Conservation (phyloP, 345 rosid genomes). For the Eucalyptus cloeziana region DNA sequence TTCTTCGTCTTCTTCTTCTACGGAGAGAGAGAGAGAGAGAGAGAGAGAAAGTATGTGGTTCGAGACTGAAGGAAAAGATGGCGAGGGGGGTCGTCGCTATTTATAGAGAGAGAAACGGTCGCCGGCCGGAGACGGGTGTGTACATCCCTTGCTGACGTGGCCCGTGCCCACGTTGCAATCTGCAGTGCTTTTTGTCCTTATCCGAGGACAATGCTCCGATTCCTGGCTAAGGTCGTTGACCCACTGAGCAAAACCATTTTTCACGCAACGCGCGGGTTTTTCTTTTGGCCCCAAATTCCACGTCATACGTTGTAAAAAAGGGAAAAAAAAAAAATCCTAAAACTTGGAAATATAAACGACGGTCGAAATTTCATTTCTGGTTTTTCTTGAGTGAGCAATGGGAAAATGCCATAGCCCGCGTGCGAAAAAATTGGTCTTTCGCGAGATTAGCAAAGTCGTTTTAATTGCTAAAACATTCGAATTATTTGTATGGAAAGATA, state of each 20-base stretch:
- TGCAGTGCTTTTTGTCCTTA: not conserved
- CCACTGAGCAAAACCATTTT: not conserved
- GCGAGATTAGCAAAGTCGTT: not conserved
- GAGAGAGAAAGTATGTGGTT: not conserved
- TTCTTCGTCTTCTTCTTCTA: not conserved
- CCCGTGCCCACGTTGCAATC: not conserved
- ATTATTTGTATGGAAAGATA: not conserved
- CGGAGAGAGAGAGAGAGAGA: not conserved
- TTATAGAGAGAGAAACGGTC: not conserved
- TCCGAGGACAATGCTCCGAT: not conserved
- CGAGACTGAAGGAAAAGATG: not conserved
- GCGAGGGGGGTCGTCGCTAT: not conserved
- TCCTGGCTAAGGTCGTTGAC: not conserved
- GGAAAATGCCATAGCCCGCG: not conserved
- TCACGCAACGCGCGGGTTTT: not conserved
- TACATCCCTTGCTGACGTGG: not conserved
- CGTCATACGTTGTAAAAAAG: not conserved
- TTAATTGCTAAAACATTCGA: not conserved
- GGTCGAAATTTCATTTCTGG: not conserved
- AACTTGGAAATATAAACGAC: not conserved
- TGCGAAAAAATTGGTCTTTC: not conserved
- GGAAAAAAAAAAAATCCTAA: not conserved
- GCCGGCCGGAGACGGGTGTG: not conserved
- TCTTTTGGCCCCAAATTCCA: not conserved
- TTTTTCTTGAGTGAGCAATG: not conserved